A percentile compares a stretch with the other conserved stretches of the same genome.
Conservation (phyloP, 352 stramenopile genomes). For the Globisporangium ultimum region DNA sequence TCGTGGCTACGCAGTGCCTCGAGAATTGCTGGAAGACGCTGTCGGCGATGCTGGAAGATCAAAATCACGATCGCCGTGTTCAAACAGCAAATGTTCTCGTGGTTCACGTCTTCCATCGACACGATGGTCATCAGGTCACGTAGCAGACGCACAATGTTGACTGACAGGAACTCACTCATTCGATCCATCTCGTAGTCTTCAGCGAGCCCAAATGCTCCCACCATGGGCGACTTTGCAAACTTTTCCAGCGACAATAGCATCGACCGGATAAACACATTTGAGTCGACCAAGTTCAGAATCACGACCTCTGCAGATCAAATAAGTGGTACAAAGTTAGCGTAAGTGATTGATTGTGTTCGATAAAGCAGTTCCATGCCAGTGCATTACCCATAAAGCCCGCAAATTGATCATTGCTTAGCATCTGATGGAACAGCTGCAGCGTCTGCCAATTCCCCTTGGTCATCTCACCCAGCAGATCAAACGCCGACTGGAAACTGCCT, state of each 20-base stretch:
- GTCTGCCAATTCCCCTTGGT: conserved; percentile 92
- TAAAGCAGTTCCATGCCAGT: conserved; percentile 7
- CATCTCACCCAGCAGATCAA: conserved; percentile 95
- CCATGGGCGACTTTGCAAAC: conserved; percentile 40
- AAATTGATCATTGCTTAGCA: conserved; percentile 88
- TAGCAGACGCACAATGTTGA: conserved; percentile 89
- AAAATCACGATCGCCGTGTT: conserved; percentile 96
- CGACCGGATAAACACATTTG: conserved; percentile 96
- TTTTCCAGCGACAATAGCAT: conserved; percentile 84
- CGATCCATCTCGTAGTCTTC: conserved; percentile 69
- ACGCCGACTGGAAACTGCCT: conserved; percentile 93
- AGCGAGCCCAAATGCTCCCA: conserved; percentile 35
- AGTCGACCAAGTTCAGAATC: conserved; percentile 94
- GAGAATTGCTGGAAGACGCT: conserved; percentile 70
- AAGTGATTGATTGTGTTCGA: background rate
- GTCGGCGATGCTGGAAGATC: conserved; percentile 91
- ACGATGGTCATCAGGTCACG: conserved; percentile 94
- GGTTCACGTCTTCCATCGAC: conserved; percentile 93
- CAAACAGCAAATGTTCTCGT: conserved; percentile 98
- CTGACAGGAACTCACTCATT: conserved; percentile 84
- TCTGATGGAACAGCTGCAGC: conserved; percentile 86
- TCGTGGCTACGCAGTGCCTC: conserved; percentile 65
- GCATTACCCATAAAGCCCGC: conserved; percentile 81
- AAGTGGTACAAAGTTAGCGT: conserved; percentile 5
- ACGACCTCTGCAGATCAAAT: conserved; percentile 67